Conservation (phyloP, 2,329 filamentous ascomycete species). For the Arthrobotrys megalospora region DNA sequence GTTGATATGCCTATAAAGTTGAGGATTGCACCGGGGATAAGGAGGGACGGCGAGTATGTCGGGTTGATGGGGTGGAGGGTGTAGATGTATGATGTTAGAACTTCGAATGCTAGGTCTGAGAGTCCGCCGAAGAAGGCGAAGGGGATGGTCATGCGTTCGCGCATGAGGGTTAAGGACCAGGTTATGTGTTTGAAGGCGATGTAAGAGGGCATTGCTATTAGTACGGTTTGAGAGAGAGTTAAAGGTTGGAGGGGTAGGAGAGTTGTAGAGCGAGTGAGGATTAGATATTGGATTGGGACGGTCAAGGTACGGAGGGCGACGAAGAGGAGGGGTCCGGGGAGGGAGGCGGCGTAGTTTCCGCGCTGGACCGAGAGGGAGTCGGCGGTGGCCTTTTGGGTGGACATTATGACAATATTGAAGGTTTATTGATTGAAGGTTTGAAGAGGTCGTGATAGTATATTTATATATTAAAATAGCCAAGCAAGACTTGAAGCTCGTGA, state of each 20-base stretch:
- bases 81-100: constrained; percentile 30
- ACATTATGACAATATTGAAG: constrained; percentile 30
- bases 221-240: constrained; percentile 22
- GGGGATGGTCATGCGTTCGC: constrained; percentile 29
- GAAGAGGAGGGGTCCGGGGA: constrained; percentile 15
- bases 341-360: constrained; percentile 26
- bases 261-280: constrained; percentile 18
- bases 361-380: constrained; percentile 34
- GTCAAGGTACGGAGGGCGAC: constrained; percentile 15
- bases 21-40: constrained; percentile 13
- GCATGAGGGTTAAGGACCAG: constrained; percentile 39
- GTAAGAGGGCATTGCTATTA: constrained; percentile 32
- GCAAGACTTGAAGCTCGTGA: no score
- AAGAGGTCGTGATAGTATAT: no score
- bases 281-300: constrained; percentile 41
- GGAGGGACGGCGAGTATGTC: constrained; percentile 18
- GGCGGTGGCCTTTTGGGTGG: constrained; percentile 15
- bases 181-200: constrained; percentile 39
- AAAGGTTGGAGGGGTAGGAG: neutral
- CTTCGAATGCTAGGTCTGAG: constrained; percentile 27
- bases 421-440: neutral
- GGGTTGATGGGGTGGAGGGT: constrained; percentile 24
- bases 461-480: no score
- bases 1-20: constrained; percentile 16
- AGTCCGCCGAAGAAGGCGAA: constrained; percentile 33